These are phyloP conservation scores for Fabrea salina DNA, from an alignment of 169 alveolate species.

Conservation along the genomic window DNA sequence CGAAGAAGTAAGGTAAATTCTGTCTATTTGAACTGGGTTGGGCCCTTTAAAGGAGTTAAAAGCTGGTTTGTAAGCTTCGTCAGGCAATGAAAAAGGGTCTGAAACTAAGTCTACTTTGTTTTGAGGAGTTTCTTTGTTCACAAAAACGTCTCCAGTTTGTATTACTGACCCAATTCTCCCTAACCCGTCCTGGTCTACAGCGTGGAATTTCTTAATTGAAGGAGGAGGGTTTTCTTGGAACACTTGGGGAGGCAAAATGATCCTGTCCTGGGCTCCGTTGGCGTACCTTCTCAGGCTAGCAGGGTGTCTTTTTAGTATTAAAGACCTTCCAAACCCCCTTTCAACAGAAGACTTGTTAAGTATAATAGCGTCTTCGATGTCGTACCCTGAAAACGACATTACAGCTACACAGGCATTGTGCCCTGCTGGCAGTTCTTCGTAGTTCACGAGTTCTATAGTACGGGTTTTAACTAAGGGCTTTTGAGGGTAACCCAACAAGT, in stretches of 20 bases:
- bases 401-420: slow-evolving; percentile 99
- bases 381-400: slow-evolving; percentile 99
- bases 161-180: slow-evolving; percentile 89
- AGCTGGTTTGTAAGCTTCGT: slow-evolving; percentile 39
- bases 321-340: slow-evolving; percentile 97
- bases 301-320: slow-evolving; percentile 9
- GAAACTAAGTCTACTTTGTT: slow-evolving; percentile 61
- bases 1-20: slow-evolving; percentile 90
- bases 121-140: slow-evolving; percentile 84
- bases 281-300: not conserved
- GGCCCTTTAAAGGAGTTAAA: slow-evolving; percentile 79
- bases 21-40: slow-evolving; percentile 91
- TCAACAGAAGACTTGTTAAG: slow-evolving; percentile 97
- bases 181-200: slow-evolving; percentile 93
- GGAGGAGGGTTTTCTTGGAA: slow-evolving; percentile 67
- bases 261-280: slow-evolving; percentile 32
- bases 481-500: slow-evolving; percentile 95
- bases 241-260: slow-evolving; percentile 29
- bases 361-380: slow-evolving; percentile 99
- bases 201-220: slow-evolving; percentile 59
- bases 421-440: slow-evolving; percentile 99
- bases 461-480: slow-evolving; percentile 97
- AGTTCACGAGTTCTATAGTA: slow-evolving; percentile 95
- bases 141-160: slow-evolving; percentile 87
- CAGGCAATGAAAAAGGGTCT: slow-evolving; percentile 43